Evolutionary conservation across 2,329 filamentous ascomycete genomes (phyloP).

Genomic region (Aspergillus novoparasiticus): DNA sequence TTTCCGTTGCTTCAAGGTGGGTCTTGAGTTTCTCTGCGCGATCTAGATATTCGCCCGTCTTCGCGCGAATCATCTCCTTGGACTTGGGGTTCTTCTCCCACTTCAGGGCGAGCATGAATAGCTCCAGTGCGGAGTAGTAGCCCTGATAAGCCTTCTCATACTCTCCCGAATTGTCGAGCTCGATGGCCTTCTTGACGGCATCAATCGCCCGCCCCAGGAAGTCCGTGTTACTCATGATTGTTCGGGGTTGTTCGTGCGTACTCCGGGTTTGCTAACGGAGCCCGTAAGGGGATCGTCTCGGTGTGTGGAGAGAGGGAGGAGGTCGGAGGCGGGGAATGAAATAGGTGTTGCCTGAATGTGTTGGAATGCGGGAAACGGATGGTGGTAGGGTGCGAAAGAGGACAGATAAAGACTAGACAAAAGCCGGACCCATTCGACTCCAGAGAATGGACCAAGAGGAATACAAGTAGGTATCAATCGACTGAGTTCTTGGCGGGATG

Average conservation of each 20-base stretch:
- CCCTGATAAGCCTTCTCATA: conserved; percentile 96
- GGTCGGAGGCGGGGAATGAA: conserved; percentile 11
- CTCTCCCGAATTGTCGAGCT: conserved; percentile 90
- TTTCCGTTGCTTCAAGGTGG: conserved; percentile 70
- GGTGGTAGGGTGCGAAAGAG: neutral
- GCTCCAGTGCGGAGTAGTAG: conserved; percentile 93
- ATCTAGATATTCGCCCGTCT: conserved; percentile 97
- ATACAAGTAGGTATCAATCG: neutral
- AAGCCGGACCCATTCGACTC: conserved; percentile 3
- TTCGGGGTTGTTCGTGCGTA: conserved; percentile 15
- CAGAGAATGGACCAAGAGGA: conserved; percentile 6
- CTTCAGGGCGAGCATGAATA: conserved; percentile 98
- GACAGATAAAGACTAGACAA: neutral
- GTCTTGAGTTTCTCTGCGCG: conserved; percentile 96
- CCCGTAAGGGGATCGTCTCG: neutral
- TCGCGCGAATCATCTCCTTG: conserved; percentile 95
- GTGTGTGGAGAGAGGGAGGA: neutral
- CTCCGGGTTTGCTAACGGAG: neutral
- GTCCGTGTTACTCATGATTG: conserved; percentile 88
- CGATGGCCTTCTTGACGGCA: conserved; percentile 95
- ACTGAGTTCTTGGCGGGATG: neutral
- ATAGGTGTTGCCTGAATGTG: neutral
- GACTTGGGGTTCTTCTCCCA: conserved; percentile 99
- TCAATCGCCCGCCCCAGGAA: conserved; percentile 97
- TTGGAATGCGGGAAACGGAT: neutral